Percentiles rank a stretch among this genome's conserved stretches.
Conservation (phyloP, 208 protist genomes). For the Leishmania braziliensis region DNA sequence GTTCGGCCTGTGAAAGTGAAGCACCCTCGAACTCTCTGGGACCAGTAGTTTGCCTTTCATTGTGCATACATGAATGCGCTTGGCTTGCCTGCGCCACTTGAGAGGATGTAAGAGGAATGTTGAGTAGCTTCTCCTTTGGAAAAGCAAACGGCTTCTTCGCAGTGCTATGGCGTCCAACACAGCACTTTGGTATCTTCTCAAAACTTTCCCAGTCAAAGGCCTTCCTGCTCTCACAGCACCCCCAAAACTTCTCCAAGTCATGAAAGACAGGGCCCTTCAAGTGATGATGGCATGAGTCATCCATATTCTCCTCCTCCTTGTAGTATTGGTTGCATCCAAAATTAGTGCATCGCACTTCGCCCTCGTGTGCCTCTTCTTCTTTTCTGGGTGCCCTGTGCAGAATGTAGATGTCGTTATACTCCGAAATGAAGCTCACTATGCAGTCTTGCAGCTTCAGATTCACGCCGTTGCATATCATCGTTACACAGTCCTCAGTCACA, state of each 20-base stretch:
- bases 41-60: conserved; percentile 39
- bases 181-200: conserved; percentile 67
- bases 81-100: conserved; percentile 26
- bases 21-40: conserved; percentile 85
- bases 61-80: background rate
- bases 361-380: conserved; percentile 27
- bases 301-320: conserved; percentile 70
- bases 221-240: conserved; percentile 69
- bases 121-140: conserved; percentile 43
- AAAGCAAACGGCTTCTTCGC: conserved; percentile 56
- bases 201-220: conserved; percentile 88
- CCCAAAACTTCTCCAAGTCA: conserved; percentile 86
- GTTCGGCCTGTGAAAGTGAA: conserved; percentile 24
- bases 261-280: conserved; percentile 77
- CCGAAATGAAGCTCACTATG: conserved; percentile 44
- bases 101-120: conserved; percentile 43
- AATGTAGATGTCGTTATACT: conserved; percentile 82
- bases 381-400: conserved; percentile 43
- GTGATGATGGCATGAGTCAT: conserved; percentile 69
- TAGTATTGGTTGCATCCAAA: conserved; percentile 81
- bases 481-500: conserved; percentile 31
- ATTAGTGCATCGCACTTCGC: conserved; percentile 72
- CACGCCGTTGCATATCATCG: conserved; percentile 62
- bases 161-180: conserved; percentile 53
- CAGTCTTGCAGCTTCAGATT: conserved; percentile 45